Conservation (phyloP, 345 rosid genomes). For the Boechera retrofracta region DNA sequence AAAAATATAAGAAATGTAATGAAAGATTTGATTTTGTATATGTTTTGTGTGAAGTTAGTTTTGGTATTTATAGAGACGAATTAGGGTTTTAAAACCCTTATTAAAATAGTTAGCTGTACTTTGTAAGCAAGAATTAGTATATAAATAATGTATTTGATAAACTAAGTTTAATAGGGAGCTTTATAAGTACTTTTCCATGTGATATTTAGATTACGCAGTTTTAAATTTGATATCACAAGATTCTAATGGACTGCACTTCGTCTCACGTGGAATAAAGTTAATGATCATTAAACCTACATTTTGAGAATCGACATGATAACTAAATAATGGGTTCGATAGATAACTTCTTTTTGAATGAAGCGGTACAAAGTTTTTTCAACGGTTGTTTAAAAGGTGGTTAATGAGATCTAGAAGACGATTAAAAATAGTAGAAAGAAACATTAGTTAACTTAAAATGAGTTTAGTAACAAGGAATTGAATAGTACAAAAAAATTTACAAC, state of each 20-base stretch:
- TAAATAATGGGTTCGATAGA: no score
- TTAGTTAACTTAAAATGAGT: no score
- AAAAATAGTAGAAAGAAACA: no score
- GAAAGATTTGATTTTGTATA: constrained; percentile 24
- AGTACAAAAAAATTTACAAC: no score
- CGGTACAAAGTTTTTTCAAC: no score
- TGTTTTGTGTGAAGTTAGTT: constrained; percentile 30
- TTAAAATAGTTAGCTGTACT: constrained; percentile 1
- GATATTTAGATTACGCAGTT: constrained; percentile 18
- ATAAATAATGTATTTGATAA: constrained; percentile 9
- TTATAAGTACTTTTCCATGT: constrained; percentile 31
- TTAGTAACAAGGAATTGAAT: no score
- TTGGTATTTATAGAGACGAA: constrained; percentile 32
- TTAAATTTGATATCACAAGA: constrained; percentile 27
- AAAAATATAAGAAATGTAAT: constrained; percentile 13
- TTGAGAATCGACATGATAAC: background rate
- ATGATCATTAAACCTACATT: constrained; percentile 22
- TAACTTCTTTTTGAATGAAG: no score
- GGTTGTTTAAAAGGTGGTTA: no score
- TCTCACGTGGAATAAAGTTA: constrained; percentile 32
- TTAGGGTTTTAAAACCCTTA: constrained; percentile 19
- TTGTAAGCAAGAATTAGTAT: constrained; percentile 3
- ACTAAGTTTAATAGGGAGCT: constrained; percentile 6
- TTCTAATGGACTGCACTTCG: constrained; percentile 38
- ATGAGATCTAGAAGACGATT: no score